Conservation (phyloP, 1,284 basidiomycete genomes). For the Veloboletus limbatus region DNA sequence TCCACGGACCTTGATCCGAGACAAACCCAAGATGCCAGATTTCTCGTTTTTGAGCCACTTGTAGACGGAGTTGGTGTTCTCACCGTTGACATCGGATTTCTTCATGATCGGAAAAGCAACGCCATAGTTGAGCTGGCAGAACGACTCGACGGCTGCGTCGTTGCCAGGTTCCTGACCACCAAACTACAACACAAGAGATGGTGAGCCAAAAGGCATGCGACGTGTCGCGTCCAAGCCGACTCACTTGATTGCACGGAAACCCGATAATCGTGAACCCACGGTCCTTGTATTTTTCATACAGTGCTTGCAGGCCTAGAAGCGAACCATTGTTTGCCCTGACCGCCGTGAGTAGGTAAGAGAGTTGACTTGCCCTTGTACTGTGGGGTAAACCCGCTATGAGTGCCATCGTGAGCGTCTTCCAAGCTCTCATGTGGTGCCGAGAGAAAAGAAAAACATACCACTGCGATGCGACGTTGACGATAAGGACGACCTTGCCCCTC, state of each 20-base stretch:
- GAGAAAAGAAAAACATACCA: conserved; percentile 46
- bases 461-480: conserved; percentile 72
- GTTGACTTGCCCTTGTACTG: conserved; percentile 69
- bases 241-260: conserved; percentile 90
- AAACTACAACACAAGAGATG: conserved; percentile 45
- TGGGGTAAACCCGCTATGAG: conserved; percentile 77
- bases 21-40: conserved; percentile 68
- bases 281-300: conserved; percentile 84
- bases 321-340: neutral
- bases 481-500: conserved; percentile 71
- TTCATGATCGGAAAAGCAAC: conserved; percentile 83
- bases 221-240: conserved; percentile 10
- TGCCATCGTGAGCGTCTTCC: conserved; percentile 1
- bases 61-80: conserved; percentile 76
- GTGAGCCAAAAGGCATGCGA: neutral
- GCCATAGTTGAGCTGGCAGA: conserved; percentile 74
- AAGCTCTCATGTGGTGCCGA: neutral
- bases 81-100: conserved; percentile 92
- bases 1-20: conserved; percentile 70
- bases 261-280: conserved; percentile 77
- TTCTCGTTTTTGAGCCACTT: conserved; percentile 84
- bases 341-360: neutral
- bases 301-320: conserved; percentile 63
- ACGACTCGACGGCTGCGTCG: conserved; percentile 66
- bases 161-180: conserved; percentile 74